Evolutionary conservation across 208 protist species (phyloP), one percentile per base, ranked within the genome.

Genomic region (Trypanosomatidae sp.): DNA sequence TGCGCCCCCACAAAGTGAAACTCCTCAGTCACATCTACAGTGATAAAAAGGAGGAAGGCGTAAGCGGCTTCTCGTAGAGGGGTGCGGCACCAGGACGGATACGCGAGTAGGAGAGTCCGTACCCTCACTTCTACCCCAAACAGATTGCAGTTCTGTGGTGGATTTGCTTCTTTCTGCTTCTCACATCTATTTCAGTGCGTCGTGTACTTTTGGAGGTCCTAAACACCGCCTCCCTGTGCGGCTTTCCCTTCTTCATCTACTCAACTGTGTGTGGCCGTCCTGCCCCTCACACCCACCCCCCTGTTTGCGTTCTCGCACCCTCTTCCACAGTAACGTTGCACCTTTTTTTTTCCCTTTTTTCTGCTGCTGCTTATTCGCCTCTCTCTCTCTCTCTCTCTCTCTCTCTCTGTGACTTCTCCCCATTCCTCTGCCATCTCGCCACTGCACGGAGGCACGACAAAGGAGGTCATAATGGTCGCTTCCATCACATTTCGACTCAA

Each of bases 401-500:
- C n/a, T 12, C 10, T 62, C 8, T 39, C 44, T 64, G 41, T 60
- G 7, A 8, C 41, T 58, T 0, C 12, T 17, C 17, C 12, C 58
- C 58, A 36, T n/a, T 19, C 4, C 13, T 19, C 15, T n/a, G 30
- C 19, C 39, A 12, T 19, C 22, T 65, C 19, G 1, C 9, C 25
- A 49, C 2, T 25, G 15, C 36, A 70, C n/a, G 19, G 58, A 5
- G 47, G 39, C 15, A 50, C 13, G 12, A 15, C 10, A 64, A 47
- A 74, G 10, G 43, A 13, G 22, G 19, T 30, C 60, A 69, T 71
- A 22, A 87, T 86, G 75, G 83, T 88, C 64, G 81, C 84, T 5
- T 92, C 91, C 19, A 94, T 96, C 47, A 96, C 92, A 6, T 96
- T 92, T 73, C 84, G 82, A 58, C 81, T 95, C 58, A 81, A 86